A percentile compares a stretch with the other conserved stretches of the same genome.
These are phyloP conservation scores for Rhododendron molle DNA, from an alignment of 148 eudicot species.

Conservation along the genomic window DNA sequence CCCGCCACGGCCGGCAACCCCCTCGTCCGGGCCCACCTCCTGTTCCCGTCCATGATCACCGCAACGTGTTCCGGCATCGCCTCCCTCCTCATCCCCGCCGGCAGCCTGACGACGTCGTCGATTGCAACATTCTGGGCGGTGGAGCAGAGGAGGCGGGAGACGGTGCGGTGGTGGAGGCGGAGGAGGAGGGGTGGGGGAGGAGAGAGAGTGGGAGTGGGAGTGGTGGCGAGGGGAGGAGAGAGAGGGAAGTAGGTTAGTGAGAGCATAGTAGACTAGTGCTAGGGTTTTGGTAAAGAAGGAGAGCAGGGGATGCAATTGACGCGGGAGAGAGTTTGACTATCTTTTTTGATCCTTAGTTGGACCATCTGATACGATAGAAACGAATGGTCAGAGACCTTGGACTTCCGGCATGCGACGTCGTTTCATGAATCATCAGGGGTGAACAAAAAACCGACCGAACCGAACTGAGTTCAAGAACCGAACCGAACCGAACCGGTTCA, in stretches of 20 bases:
- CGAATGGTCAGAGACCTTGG: too few relatives aligned
- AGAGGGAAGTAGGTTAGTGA: not conserved
- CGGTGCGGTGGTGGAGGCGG: not conserved
- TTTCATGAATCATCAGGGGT: too few relatives aligned
- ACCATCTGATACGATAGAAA: too few relatives aligned
- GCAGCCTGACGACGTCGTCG: slow-evolving; percentile 16
- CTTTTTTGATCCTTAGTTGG: too few relatives aligned
- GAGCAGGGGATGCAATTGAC: not conserved
- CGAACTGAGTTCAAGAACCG: too few relatives aligned
- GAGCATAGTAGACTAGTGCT: not conserved
- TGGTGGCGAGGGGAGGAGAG: not conserved
- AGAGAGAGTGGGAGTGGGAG: not conserved
- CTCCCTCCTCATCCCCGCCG: slow-evolving; percentile 44
- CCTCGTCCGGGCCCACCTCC: slow-evolving; percentile 63
- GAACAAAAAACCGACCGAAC: too few relatives aligned
- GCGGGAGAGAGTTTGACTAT: too few relatives aligned
- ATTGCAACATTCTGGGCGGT: not conserved
- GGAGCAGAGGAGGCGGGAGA: slow-evolving; percentile 1
- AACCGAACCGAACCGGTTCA: too few relatives aligned
- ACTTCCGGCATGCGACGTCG: too few relatives aligned
- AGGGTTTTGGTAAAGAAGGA: not conserved
- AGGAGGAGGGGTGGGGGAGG: not conserved
- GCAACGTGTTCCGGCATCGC: slow-evolving; percentile 69
- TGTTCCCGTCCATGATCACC: slow-evolving; percentile 76
- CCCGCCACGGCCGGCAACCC: slow-evolving; percentile 49